Evolutionary conservation across 176 grass and related monocot species (phyloP).

Genomic region (Carex pumila): DNA sequence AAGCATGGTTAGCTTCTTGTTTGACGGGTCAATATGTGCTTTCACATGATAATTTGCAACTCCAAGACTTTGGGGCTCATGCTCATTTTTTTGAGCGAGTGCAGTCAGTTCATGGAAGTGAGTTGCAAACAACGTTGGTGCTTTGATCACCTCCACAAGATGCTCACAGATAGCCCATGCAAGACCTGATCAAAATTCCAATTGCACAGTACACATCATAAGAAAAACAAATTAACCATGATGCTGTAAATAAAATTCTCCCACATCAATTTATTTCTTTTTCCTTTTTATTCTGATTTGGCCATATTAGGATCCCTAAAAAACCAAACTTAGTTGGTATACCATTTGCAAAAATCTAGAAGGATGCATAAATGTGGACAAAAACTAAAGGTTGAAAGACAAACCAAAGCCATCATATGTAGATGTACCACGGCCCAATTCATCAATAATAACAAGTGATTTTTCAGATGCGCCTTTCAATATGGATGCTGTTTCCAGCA

Average conservation of each 20-base stretch:
- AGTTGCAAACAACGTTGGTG: conserved; percentile 89
- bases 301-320: neutral
- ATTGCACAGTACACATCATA: conserved; percentile 16
- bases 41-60: conserved; percentile 99
- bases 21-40: conserved; percentile 94
- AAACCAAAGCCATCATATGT: conserved; percentile 99
- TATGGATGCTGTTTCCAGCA: conserved; percentile 99
- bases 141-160: conserved; percentile 84
- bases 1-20: conserved; percentile 89
- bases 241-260: neutral
- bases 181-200: conserved; percentile 46
- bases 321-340: neutral
- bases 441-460: conserved; percentile 93
- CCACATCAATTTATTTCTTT: neutral
- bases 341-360: neutral
- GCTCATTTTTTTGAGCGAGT: conserved; percentile 51
- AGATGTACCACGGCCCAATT: conserved; percentile 93
- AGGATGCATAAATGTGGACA: neutral
- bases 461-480: conserved; percentile 91
- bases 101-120: conserved; percentile 98
- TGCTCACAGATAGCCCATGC: conserved; percentile 99
- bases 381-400: conserved; percentile 14
- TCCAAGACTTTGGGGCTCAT: conserved; percentile 35
- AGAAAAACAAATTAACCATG: conserved; percentile 4
- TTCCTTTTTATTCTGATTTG: neutral